Evolutionary conservation across 2,329 filamentous ascomycete species (phyloP), one percentile per base, ranked within the genome.

Genomic region (Fusarium mangiferae): DNA sequence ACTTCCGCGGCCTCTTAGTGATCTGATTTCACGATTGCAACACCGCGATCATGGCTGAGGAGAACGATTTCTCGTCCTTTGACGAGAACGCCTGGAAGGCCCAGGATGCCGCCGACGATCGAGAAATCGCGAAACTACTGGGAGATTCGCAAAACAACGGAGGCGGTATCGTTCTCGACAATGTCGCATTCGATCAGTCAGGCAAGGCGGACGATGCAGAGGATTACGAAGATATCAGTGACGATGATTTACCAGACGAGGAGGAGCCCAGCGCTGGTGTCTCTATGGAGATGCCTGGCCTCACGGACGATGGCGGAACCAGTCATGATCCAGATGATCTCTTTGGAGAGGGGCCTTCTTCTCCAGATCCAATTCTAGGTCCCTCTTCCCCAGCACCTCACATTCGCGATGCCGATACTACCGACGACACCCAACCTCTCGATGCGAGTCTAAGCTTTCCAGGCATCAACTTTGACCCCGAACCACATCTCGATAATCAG

Each of bases 171-270:
- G 83, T 84, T 57, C 79, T 90, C 66, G 83, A 87, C 68, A 82
- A 83, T 52, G 81, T 78, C 18, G 82, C 86, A 30, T 88, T 92
- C 72, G 90, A 91, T 73, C 87, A 90, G 73, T 86, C 87, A 12
- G 93, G 94, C 81, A 99, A 99, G 83, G 96, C 95, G 62, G 95
- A 95, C 68, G 94, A 98, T 83, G 96, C 96, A 45, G 85, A 96
- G 71, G 96, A 99, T 80, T 99, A 88, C 77, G 94, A 94, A 80
- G 94, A 98, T 79, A 95, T 98, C 71, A 93, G 93, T 74, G 96
- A 98, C 80, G 95, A 97, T 80, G 95, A 98, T 72, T 87, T 98
- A 13, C 93, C 94, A 17, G 94, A 96, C 12, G 94, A 96, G 72
- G 94, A 96, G 73, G 89, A 91, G 62, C 83, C 82, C 35, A 82